Percentiles rank a stretch among this genome's conserved stretches.
Evolutionary conservation across 2,329 filamentous ascomycete genomes (phyloP).

Genomic region (Colletotrichum sp.): DNA sequence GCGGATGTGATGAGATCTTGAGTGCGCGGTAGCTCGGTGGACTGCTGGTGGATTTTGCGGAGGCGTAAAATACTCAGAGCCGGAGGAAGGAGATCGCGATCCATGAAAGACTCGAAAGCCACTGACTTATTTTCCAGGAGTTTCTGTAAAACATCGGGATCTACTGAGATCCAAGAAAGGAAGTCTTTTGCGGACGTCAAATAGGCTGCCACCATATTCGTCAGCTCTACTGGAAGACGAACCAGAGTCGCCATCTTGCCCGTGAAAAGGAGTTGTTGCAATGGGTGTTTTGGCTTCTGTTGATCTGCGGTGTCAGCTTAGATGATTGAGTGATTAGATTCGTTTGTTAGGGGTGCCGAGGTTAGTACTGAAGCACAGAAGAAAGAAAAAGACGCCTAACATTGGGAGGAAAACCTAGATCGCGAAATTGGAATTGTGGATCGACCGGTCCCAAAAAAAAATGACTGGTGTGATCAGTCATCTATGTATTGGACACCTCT

Average conservation of each 20-base stretch:
- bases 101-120: background rate
- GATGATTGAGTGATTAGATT: background rate
- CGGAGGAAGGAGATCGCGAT: background rate
- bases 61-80: background rate
- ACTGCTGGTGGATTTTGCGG: background rate
- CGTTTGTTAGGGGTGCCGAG: background rate
- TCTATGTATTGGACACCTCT: background rate
- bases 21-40: background rate
- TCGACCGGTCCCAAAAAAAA: fast-evolving
- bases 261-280: background rate
- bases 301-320: background rate
- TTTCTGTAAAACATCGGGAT: background rate
- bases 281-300: background rate
- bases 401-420: no score
- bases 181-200: background rate
- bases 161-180: background rate
- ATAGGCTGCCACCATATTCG: background rate
- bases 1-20: background rate
- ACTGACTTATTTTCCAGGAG: background rate
- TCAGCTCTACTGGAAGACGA: background rate
- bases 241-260: background rate
- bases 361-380: background rate
- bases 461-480: background rate
- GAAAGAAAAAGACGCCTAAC: background rate
- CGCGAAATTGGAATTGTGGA: no score